Percentiles rank a stretch among this genome's conserved stretches.
These are phyloP conservation scores for Phanerodontia chrysosporium DNA, from an alignment of 768 basidiomycete species.

Conservation along the genomic window DNA sequence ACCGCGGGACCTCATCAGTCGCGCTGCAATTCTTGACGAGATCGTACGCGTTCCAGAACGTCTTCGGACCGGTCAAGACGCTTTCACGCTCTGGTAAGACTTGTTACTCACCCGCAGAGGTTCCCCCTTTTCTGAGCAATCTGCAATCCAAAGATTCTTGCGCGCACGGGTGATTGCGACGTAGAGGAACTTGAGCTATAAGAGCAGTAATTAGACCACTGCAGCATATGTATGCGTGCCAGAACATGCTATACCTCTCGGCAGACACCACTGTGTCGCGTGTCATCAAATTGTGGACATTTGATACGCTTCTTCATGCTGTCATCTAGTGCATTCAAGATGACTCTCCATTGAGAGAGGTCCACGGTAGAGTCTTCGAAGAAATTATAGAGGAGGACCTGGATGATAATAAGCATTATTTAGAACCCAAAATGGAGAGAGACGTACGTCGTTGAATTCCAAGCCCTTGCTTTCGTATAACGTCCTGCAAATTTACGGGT, in stretches of 20 bases:
- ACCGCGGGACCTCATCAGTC: constrained; percentile 46
- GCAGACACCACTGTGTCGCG: constrained; percentile 52
- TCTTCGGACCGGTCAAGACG: constrained; percentile 31
- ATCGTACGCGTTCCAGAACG: constrained; percentile 43
- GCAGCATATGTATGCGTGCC: too few relatives aligned
- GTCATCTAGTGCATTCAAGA: constrained; percentile 37
- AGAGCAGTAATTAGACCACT: too few relatives aligned
- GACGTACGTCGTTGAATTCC: constrained; percentile 54
- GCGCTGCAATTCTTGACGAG: constrained; percentile 48
- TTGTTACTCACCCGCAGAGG: constrained; percentile 48
- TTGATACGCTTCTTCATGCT: constrained; percentile 29
- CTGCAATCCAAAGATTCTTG: constrained; percentile 67
- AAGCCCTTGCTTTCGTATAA: constrained; percentile 61
- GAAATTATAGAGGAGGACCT: constrained; percentile 76
- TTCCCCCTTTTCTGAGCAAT: constrained; percentile 51
- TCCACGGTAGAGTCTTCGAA: constrained; percentile 60
- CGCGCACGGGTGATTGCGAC: constrained; percentile 69
- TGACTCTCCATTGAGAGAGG: constrained; percentile 53
- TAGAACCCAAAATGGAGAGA: neutral
- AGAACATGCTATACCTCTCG: constrained; percentile 40
- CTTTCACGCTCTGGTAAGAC: too few relatives aligned
- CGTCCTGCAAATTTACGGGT: constrained; percentile 29
- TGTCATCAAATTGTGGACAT: constrained; percentile 45
- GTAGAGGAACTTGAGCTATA: constrained; percentile 64
- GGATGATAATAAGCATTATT: neutral